phyloP scores from a whole-genome alignment of 1,284 basidiomycete genomes.

The Vanrija sp. region DNA sequence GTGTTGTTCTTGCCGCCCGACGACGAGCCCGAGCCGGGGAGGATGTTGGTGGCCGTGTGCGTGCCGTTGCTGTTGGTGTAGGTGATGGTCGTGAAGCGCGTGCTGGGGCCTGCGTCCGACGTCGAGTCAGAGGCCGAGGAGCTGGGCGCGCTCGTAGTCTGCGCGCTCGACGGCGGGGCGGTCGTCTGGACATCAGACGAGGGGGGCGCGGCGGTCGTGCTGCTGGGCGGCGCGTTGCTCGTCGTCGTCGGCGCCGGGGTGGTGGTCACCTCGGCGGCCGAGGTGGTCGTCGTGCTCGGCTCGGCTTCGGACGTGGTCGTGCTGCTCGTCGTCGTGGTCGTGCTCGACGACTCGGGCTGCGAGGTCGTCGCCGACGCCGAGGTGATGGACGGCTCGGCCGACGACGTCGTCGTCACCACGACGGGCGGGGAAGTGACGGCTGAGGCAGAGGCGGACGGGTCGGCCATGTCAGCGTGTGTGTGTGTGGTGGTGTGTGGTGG shows the following conservation, averaged over 20 bases:
- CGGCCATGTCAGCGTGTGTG: background rate
- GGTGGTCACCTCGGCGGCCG: conserved; percentile 4
- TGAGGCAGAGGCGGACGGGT: conserved; percentile 2
- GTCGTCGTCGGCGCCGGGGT: conserved; percentile 4
- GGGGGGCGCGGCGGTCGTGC: background rate
- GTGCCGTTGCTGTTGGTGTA: background rate
- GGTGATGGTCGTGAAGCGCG: background rate
- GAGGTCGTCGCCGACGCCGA: conserved; percentile 4
- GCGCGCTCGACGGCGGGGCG: background rate
- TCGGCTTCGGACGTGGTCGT: background rate
- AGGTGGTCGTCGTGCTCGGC: background rate
- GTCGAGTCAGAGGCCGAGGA: background rate
- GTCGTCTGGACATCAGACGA: background rate
- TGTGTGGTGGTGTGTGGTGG: too few species aligned
- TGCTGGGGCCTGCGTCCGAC: background rate
- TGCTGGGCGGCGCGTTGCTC: background rate
- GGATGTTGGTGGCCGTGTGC: background rate
- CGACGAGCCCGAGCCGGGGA: background rate
- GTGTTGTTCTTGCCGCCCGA: conserved; percentile 24
- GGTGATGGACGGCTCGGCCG: background rate
- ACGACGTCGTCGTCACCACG: conserved; percentile 1
- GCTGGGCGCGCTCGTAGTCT: background rate
- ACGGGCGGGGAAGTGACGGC: conserved; percentile 9
- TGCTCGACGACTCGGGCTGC: background rate
- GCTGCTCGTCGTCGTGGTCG: conserved; percentile 8